Evolutionary conservation across 2,329 filamentous ascomycete genomes (phyloP).

Genomic region (Talaromyces sp.): DNA sequence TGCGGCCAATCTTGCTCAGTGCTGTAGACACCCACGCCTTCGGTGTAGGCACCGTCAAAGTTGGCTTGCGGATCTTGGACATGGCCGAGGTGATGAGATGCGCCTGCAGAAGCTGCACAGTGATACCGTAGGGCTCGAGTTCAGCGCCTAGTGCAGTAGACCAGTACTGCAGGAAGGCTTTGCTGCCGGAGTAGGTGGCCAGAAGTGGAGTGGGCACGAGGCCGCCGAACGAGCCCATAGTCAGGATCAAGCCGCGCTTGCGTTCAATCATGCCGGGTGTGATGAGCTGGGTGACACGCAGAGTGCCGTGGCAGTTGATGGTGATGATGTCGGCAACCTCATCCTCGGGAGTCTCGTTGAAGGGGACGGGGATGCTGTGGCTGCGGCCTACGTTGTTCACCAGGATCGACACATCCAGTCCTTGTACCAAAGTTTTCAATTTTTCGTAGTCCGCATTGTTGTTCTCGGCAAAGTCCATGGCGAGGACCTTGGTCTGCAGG

Average conservation of each 20-base stretch:
- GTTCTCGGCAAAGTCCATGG: slow-evolving; percentile 89
- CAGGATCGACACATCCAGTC: slow-evolving; percentile 77
- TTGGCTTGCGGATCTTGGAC: slow-evolving; percentile 87
- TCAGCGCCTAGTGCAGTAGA: slow-evolving; percentile 80
- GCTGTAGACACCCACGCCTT: slow-evolving; percentile 75
- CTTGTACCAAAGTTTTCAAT: slow-evolving; percentile 63
- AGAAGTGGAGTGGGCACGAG: slow-evolving; percentile 87
- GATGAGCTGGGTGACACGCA: slow-evolving; percentile 81
- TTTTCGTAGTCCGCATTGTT: slow-evolving; percentile 73
- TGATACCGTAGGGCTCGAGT: slow-evolving; percentile 72
- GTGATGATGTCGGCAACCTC: slow-evolving; percentile 89
- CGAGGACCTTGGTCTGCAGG: slow-evolving; percentile 69
- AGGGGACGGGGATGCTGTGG: slow-evolving; percentile 88
- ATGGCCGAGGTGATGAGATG: slow-evolving; percentile 95
- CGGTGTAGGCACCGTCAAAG: slow-evolving; percentile 72
- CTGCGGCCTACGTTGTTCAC: slow-evolving; percentile 97
- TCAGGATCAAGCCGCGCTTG: slow-evolving; percentile 83
- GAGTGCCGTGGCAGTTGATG: slow-evolving; percentile 89
- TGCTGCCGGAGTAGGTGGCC: slow-evolving; percentile 95
- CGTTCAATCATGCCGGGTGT: slow-evolving; percentile 79
- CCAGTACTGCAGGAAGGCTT: slow-evolving; percentile 98
- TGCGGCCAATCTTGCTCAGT: slow-evolving; percentile 73
- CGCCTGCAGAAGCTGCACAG: slow-evolving; percentile 85
- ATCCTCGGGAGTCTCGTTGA: slow-evolving; percentile 69
- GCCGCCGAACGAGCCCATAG: slow-evolving; percentile 95